Percentiles rank a stretch among this genome's conserved stretches.
Evolutionary conservation across 495 filamentous ascomycete species (phyloP).

Genomic region (Aspergillus asperescens): DNA sequence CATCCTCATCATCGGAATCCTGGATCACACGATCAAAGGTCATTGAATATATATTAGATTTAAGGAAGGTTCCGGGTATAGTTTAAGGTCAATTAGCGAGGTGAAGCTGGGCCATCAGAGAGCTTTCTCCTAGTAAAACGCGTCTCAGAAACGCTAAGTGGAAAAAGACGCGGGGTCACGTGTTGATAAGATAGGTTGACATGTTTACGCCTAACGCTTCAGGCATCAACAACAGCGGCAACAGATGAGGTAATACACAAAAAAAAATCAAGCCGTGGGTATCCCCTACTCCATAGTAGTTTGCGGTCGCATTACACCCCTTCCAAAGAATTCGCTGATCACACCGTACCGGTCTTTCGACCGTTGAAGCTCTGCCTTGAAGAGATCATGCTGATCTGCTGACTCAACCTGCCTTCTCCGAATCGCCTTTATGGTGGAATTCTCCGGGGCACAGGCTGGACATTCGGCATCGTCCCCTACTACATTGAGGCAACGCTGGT

Average conservation of each 20-base stretch:
- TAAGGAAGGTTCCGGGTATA: background rate
- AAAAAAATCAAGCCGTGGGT: background rate
- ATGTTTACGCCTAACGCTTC: background rate
- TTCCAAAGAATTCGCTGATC: constrained; percentile 88
- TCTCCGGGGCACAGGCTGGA: constrained; percentile 72
- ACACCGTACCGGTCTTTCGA: constrained; percentile 81
- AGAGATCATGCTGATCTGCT: constrained; percentile 84
- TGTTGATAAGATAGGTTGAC: constrained; percentile 28
- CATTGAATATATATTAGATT: constrained; percentile 19
- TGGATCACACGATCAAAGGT: constrained; percentile 40
- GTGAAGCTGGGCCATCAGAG: background rate
- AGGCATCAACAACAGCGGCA: background rate
- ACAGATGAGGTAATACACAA: background rate
- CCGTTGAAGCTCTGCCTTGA: constrained; percentile 71
- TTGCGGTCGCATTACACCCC: constrained; percentile 72
- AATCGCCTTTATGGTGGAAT: constrained; percentile 81
- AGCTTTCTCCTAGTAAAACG: constrained; percentile 6
- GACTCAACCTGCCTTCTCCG: constrained; percentile 82
- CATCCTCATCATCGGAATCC: constrained; percentile 48
- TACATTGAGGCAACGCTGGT: constrained; percentile 74
- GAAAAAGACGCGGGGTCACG: constrained; percentile 28
- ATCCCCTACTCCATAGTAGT: constrained; percentile 35
- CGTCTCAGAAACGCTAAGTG: constrained; percentile 13
- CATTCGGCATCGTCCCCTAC: constrained; percentile 71
- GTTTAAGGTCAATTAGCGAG: background rate